phyloP scores from a whole-genome alignment of 441 rosid genomes.

The Populus hybrid region DNA sequence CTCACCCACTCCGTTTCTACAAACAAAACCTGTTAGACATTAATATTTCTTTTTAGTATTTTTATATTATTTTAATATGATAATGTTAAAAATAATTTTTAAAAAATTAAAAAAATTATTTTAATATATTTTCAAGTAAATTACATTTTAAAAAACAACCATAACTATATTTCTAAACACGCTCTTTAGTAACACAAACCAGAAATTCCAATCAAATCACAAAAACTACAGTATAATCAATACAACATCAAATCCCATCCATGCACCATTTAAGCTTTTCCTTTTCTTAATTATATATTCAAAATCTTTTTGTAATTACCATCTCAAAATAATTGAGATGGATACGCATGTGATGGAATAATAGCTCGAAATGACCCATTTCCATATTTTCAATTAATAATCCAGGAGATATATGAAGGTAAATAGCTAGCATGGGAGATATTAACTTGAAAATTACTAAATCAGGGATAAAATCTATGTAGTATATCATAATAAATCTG shows the following conservation, averaged over 20 bases:
- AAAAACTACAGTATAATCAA: background rate
- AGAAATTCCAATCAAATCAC: background rate
- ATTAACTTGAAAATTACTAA: no score
- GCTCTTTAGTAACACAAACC: background rate
- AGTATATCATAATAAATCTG: no score
- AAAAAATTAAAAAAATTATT: no score
- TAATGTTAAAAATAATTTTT: no score
- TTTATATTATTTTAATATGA: no score
- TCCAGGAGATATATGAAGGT: no score
- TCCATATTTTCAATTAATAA: background rate
- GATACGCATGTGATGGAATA: background rate
- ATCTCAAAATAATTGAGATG: background rate
- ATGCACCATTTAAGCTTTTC: constrained; percentile 9
- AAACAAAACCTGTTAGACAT: background rate
- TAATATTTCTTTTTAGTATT: no score
- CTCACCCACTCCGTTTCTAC: constrained; percentile 26
- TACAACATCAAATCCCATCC: constrained; percentile 17
- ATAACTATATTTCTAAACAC: no score
- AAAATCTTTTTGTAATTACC: background rate
- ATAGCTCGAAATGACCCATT: background rate
- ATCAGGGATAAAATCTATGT: no score
- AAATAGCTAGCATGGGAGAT: no score
- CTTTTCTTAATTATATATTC: background rate
- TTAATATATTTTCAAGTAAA: no score
- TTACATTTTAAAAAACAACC: no score